Evolutionary conservation across 179 eudicot species (phyloP).

Genomic region (Gypsophila paniculata): DNA sequence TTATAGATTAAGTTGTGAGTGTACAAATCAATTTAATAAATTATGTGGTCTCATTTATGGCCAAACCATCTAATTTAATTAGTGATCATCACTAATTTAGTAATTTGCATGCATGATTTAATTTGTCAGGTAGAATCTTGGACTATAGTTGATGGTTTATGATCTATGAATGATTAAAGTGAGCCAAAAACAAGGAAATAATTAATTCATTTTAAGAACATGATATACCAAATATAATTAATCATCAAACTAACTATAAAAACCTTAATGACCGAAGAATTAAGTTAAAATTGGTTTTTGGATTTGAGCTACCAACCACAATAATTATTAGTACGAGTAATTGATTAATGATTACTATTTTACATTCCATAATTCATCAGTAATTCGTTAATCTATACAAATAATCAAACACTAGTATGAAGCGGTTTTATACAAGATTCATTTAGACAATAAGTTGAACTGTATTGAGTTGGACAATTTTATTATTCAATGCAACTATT

Average conservation of each 20-base stretch:
- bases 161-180: slow-evolving; percentile 20
- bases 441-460: too few species aligned
- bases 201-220: neutral
- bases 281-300: neutral
- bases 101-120: slow-evolving; percentile 13
- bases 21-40: slow-evolving; percentile 18
- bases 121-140: slow-evolving; percentile 30
- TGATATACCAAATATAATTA: too few species aligned
- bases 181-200: neutral
- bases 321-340: too few species aligned
- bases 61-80: slow-evolving; percentile 19
- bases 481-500: too few species aligned
- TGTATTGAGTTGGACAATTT: too few species aligned
- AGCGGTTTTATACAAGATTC: too few species aligned
- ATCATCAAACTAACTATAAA: too few species aligned
- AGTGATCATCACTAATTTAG: slow-evolving; percentile 14
- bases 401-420: too few species aligned
- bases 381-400: too few species aligned
- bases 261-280: slow-evolving; percentile 1
- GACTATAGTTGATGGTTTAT: slow-evolving; percentile 17
- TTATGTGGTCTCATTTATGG: slow-evolving; percentile 24
- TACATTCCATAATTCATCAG: too few species aligned
- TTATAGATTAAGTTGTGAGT: neutral
- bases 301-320: too few species aligned
- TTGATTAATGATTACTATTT: too few species aligned